A percentile compares a stretch with the other conserved stretches of the same genome.
phyloP scores from a whole-genome alignment of 345 rosid genomes.

The Capsella bursapastoris region DNA sequence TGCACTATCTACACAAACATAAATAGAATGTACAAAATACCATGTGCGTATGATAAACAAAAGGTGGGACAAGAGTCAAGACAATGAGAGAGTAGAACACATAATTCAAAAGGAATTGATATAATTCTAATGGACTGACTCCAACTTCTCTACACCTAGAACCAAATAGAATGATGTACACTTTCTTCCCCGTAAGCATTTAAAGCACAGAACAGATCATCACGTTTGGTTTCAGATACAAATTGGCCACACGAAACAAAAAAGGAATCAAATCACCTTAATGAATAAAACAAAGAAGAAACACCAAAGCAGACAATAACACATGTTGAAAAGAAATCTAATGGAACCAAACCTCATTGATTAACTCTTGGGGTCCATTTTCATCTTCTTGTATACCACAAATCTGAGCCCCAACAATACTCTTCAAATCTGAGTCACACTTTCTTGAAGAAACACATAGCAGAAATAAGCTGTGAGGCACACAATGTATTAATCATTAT shows the following conservation, averaged over 20 bases:
- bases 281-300: constrained; percentile 32
- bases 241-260: constrained; percentile 35
- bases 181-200: not conserved
- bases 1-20: constrained; percentile 11
- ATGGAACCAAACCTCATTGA: constrained; percentile 30
- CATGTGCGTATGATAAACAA: constrained; percentile 35
- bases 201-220: constrained; percentile 30
- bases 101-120: not conserved
- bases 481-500: not conserved
- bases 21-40: constrained; percentile 9
- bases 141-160: not conserved
- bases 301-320: constrained; percentile 38
- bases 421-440: constrained; percentile 25
- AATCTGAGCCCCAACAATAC: constrained; percentile 16
- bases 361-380: constrained; percentile 27
- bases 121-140: not conserved
- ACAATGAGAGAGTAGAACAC: constrained; percentile 14
- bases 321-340: constrained; percentile 14
- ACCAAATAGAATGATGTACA: not conserved
- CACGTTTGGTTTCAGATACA: constrained; percentile 29
- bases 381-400: constrained; percentile 20
- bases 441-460: constrained; percentile 6
- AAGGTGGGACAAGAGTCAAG: constrained; percentile 32
- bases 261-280: constrained; percentile 9
- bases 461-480: not conserved